Evolutionary conservation across 768 basidiomycete genomes (phyloP).

Genomic region (Russula lepida): DNA sequence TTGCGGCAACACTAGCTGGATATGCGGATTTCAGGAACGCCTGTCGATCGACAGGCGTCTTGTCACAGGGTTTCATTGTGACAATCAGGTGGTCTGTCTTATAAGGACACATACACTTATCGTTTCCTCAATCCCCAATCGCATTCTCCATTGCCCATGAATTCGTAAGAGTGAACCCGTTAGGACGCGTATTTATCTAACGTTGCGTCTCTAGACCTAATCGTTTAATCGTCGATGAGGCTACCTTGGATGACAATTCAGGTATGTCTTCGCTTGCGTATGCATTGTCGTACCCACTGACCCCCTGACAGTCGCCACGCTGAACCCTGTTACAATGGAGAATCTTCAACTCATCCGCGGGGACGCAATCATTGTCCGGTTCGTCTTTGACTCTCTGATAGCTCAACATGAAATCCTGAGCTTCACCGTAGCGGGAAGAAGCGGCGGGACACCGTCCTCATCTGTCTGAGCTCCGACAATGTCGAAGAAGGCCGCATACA

Average conservation of each 20-base stretch:
- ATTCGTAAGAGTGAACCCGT: constrained; percentile 58
- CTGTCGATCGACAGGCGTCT: too few relatives aligned
- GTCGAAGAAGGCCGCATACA: constrained; percentile 98
- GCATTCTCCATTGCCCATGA: constrained; percentile 37
- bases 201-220: constrained; percentile 59
- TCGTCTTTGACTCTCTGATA: constrained; percentile 21
- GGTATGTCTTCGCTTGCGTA: constrained; percentile 38
- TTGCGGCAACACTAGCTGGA: too few relatives aligned
- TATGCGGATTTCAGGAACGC: too few relatives aligned
- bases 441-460: constrained; percentile 94
- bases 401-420: neutral
- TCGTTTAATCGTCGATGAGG: constrained; percentile 95
- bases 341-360: constrained; percentile 87
- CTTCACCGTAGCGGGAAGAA: constrained; percentile 73
- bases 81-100: too few relatives aligned
- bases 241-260: constrained; percentile 91
- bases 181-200: constrained; percentile 19
- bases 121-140: neutral
- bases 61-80: too few relatives aligned
- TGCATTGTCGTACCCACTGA: neutral
- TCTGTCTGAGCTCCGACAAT: constrained; percentile 90
- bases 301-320: constrained; percentile 64
- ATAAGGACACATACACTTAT: neutral
- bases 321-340: constrained; percentile 98
- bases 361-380: constrained; percentile 94